phyloP scores from a whole-genome alignment of 1,284 basidiomycete species.

The Taiwanofungus camphoratus region DNA sequence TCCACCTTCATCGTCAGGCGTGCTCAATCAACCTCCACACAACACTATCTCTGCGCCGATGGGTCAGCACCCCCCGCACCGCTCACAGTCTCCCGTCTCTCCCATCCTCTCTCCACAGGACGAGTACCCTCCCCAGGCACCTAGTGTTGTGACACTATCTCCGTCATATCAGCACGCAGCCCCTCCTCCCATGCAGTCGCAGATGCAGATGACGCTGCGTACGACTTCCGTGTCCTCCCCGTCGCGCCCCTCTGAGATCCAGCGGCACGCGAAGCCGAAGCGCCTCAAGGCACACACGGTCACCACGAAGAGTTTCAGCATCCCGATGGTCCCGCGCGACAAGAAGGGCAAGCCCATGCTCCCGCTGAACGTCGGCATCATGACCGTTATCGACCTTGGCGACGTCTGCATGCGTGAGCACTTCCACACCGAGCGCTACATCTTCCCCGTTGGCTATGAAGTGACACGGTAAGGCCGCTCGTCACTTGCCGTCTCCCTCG shows the following conservation, averaged over 20 bases:
- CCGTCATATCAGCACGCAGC: conserved; percentile 16
- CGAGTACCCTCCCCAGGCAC: conserved; percentile 15
- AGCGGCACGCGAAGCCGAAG: conserved; percentile 57
- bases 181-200: conserved; percentile 15
- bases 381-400: conserved; percentile 69
- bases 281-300: conserved; percentile 74
- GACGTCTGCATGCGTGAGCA: conserved; percentile 73
- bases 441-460: conserved; percentile 80
- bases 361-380: conserved; percentile 75
- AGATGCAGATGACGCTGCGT: conserved; percentile 26
- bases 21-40: conserved; percentile 9
- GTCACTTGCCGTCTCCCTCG: background rate
- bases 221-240: conserved; percentile 20
- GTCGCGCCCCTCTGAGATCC: conserved; percentile 34
- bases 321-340: conserved; percentile 71
- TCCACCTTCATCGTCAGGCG: conserved; percentile 11
- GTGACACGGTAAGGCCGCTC: conserved; percentile 52
- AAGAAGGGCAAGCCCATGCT: conserved; percentile 60
- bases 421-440: conserved; percentile 80
- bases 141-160: conserved; percentile 13
- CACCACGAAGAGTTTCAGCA: conserved; percentile 64
- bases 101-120: conserved; percentile 22
- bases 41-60: background rate
- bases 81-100: conserved; percentile 24
- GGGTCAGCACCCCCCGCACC: conserved; percentile 12